Evolutionary conservation across 192 early-diverging fungal genomes (phyloP), one percentile per base, ranked within the genome.

Genomic region (Coemansia sp.): DNA sequence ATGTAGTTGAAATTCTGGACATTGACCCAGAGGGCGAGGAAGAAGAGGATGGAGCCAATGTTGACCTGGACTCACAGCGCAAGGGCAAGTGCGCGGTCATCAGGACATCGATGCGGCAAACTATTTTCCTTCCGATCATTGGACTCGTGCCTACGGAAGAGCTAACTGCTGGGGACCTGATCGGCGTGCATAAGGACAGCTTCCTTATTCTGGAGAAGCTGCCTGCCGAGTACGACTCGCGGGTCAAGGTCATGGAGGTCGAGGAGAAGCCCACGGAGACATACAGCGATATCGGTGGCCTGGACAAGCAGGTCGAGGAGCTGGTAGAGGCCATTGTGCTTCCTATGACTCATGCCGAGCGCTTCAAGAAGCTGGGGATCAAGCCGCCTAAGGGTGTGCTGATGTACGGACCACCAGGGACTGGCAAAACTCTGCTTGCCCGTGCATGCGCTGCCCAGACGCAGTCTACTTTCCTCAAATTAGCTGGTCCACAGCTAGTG

Each of bases 231-330:
- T 98, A 96, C 67, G 97, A 99, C 79, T 94, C 94, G 30, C 88
- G 97, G 46, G 97, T 97, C 40, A 97, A 97, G 79, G 97, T 95
- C 15, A 99, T 99, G 97, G 97, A 99, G 79, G 97, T 99, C 6
- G 97, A 99, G 62, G 97, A 99, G 75, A 97, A 97, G 82, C 97
- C 97, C 16, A 95, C 94, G 18, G 97, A 99, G 83, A 92, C 93
- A 61, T 97, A 96, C 71, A 95, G 87, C 71, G 97, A 97, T 70
- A 91, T 94, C 71, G 93, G 93, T 67, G 93, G 93, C n/a, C 71
- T 94, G 43, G 90, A 92, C 67, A 93, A 93, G 77, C 91, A 94
- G 78, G 91, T 94, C 34, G 91, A 91, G 60, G 93, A 93, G 74
- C 78, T 93, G 40, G 92, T 94, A 1, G 92, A 94, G 71, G 92